phyloP scores from a whole-genome alignment of 768 basidiomycete species.

The Termitomyces titanicus region DNA sequence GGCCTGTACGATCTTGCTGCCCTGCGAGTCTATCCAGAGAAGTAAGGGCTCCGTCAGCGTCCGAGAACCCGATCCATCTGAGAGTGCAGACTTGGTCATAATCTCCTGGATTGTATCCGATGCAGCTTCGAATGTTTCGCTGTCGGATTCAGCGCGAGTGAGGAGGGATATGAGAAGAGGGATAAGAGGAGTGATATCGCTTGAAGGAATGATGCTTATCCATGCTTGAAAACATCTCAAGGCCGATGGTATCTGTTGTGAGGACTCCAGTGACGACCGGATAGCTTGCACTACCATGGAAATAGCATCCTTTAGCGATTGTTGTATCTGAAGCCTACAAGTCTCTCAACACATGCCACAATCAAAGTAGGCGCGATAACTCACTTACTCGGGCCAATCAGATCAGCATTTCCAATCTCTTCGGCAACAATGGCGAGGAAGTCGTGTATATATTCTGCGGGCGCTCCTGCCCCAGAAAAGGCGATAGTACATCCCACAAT shows the following conservation, averaged over 20 bases:
- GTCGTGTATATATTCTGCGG: constrained; percentile 61
- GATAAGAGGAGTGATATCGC: constrained; percentile 69
- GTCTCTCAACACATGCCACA: neutral
- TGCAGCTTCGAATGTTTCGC: constrained; percentile 54
- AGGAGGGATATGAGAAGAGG: constrained; percentile 63
- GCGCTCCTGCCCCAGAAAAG: constrained; percentile 57
- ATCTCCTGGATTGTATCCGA: constrained; percentile 78
- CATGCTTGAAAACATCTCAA: constrained; percentile 82
- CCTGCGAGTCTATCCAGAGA: constrained; percentile 66
- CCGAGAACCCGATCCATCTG: constrained; percentile 64
- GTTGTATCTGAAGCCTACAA: constrained; percentile 56
- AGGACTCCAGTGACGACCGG: constrained; percentile 44
- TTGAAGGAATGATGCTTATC: constrained; percentile 68
- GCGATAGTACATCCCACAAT: constrained; percentile 59
- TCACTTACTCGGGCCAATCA: constrained; percentile 71
- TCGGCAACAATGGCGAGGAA: constrained; percentile 84
- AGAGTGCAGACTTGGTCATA: constrained; percentile 67
- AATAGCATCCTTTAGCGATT: constrained; percentile 63
- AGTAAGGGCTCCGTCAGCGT: constrained; percentile 84
- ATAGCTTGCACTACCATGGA: constrained; percentile 73
- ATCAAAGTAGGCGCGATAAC: constrained; percentile 22
- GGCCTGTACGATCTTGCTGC: constrained; percentile 39
- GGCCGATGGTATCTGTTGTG: constrained; percentile 61
- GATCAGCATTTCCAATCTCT: constrained; percentile 72
- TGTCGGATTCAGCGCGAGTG: constrained; percentile 47